Percentiles rank a stretch among this genome's conserved stretches.
Conservation (phyloP, 257 asterid species). For the Nicotiana tomentosiformis region DNA sequence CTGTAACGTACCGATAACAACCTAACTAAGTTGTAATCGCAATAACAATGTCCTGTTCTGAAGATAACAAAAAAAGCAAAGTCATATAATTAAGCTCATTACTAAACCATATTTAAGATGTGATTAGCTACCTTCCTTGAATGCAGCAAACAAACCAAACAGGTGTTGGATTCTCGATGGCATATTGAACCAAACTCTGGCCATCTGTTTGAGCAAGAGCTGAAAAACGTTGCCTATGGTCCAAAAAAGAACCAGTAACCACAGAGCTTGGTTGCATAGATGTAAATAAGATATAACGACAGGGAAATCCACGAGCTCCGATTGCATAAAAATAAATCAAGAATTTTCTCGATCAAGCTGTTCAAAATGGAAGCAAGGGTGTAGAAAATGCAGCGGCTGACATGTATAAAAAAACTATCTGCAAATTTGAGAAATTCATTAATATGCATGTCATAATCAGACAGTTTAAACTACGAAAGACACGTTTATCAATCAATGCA, state of each 20-base stretch:
- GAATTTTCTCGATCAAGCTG: constrained; percentile 31
- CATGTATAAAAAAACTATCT: constrained; percentile 42
- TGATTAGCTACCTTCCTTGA: constrained; percentile 61
- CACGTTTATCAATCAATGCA: too few relatives aligned
- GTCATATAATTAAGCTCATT: not conserved
- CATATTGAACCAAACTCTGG: constrained; percentile 56
- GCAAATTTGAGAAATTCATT: not conserved
- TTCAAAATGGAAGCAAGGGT: constrained; percentile 33
- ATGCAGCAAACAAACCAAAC: constrained; percentile 84
- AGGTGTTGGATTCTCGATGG: constrained; percentile 53
- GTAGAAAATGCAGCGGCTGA: constrained; percentile 59
- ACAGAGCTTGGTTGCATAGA: constrained; percentile 73
- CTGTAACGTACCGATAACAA: too few relatives aligned
- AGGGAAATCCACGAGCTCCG: constrained; percentile 76
- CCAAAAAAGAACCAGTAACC: constrained; percentile 59
- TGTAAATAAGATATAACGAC: constrained; percentile 67
- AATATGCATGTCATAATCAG: not conserved
- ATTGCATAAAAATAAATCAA: constrained; percentile 39
- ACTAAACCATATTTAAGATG: not conserved
- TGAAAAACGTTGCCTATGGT: constrained; percentile 44
- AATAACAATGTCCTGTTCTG: constrained; percentile 61
- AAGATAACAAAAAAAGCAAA: not conserved
- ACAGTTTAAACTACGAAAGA: not conserved
- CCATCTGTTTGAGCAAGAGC: constrained; percentile 61
- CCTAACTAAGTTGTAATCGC: too few relatives aligned